Base-by-base conservation (phyloP, 2,329 filamentous ascomycete genomes). In the Aureobasidium sp. region DNA sequence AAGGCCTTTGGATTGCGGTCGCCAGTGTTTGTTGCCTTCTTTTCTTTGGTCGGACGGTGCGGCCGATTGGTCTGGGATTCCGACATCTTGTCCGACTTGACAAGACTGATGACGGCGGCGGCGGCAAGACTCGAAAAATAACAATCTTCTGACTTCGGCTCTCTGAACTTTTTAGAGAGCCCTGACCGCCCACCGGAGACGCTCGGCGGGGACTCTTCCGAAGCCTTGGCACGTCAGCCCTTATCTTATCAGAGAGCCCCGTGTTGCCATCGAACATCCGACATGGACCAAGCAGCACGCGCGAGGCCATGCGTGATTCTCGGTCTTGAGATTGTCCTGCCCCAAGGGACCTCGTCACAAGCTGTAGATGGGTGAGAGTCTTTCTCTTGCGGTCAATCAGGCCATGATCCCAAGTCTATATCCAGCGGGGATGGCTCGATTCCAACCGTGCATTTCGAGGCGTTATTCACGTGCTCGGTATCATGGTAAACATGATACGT, bases 1-100 rank as follows among this genome's bases (percentile, higher is more conserved):
- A 95, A 96, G 12, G 90, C 90, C 72, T 95, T 96, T 2, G 89
- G 88, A 67, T 95, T 95, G 58, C 75, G 77, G 53, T 87, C 88
- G 83, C 64, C 58, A 63, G 56, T 57, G 64, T 75, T 77, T 5
- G 35, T 11, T 69, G 85, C 81, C 76, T 94, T 94, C 77, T 94
- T 95, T 72, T 93, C 88, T 72, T 95, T 96, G 25, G 84, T 75
- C 65, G 88, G 84, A 64, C 90, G 80, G 76, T 97, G 91, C 63
- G 89, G 81, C 71, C 88, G 84, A 66, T 97, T 90, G 39, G 79
- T 70, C 74, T 96, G 90, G 57, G 89, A 80, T 55, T 69, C 66
- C 38, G 65, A 64, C 52, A 64, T 65, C 61, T 66, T 51, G 48
- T 51, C 37, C 22, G 45, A n/a, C 32, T 22, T 38, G 27, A 37